Conservation (phyloP, 345 rosid genomes). For the Camelina neglecta region DNA sequence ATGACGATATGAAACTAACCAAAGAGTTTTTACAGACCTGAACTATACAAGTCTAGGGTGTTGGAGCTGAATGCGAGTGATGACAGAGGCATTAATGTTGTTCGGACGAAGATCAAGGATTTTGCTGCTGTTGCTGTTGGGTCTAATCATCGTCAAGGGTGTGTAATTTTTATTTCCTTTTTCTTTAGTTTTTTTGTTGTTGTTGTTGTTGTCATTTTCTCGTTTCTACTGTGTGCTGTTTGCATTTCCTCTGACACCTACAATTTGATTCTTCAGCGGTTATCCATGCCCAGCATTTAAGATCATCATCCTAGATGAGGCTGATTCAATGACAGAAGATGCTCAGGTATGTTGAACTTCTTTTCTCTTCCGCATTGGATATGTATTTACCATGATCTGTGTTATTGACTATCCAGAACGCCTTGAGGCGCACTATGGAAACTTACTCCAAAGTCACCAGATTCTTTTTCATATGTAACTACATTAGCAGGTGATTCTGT, state of each 20-base stretch:
- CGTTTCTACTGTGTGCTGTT: not conserved
- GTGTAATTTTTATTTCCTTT: not conserved
- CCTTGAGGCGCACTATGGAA: conserved; percentile 96
- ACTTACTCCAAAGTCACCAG: conserved; percentile 95
- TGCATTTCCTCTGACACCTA: conserved; percentile 18
- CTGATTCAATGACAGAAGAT: conserved; percentile 99
- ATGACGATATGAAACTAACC: conserved; percentile 22
- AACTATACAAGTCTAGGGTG: conserved; percentile 90
- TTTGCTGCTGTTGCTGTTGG: conserved; percentile 97
- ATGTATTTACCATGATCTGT: conserved; percentile 6
- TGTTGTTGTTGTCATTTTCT: not conserved
- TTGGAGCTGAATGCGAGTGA: conserved; percentile 98
- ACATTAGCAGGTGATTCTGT: conserved; percentile 82
- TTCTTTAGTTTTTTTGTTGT: not conserved
- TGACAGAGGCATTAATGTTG: conserved; percentile 98
- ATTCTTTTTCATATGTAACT: conserved; percentile 91
- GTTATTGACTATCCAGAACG: conserved; percentile 58
- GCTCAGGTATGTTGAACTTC: conserved; percentile 73
- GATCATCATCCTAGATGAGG: conserved; percentile 91
- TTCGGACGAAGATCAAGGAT: conserved; percentile 90
- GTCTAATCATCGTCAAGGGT: conserved; percentile 74
- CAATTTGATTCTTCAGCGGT: conserved; percentile 52
- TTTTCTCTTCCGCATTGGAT: not conserved
- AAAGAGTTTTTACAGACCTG: conserved; percentile 62
- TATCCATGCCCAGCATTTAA: conserved; percentile 93